Evolutionary conservation across 306 rosid genomes (phyloP), one percentile per base, ranked within the genome.

Genomic region (Ochetophila trinervis): DNA sequence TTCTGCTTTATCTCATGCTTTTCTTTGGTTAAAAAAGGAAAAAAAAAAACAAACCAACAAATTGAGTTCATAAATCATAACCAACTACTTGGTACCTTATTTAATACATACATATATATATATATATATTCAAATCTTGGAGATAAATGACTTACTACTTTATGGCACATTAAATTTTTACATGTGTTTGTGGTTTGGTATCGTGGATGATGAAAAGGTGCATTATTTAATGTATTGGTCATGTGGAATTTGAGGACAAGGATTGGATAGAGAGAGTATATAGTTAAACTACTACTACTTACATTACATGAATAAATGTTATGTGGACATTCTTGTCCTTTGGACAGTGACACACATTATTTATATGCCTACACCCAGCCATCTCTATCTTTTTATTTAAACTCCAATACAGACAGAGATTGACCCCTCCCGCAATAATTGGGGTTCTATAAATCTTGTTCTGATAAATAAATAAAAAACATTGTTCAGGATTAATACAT

Each of bases 201-300:
- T 56, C 51, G 27, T 66, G 44, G 37, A 17, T 13, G 35, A 49
- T 21, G 16, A 55, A 22, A 15, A 57, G 17, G 1, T 60, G n/a
- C 50, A 24, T 1, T 51, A 51, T 66, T 52, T n/a, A 23, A 55
- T 63, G 15, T 18, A 53, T 63, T 72, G 71, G 48, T 60, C 51
- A 32, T 67, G 6, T 74, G 67, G 74, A 36, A 49, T 74, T 66
- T 69, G 30, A 66, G 20, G 71, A 74, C 52, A 62, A 53, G 8
- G 74, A 82, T 65, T 18, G 67, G 60, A 69, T 55, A 61, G 55
- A 40, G 45, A 37, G 6, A 8, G 12, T 56, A 19, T 56, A 19
- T 51, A 7, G 60, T 34, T 53, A 56, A 19, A 2, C 3, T 13
- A n/a, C 40, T 19, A 49, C 54, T 55, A 15, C 62, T 21, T 19